Base-by-base conservation (phyloP, 345 rosid genomes). In the Corchorus olitorius region DNA sequence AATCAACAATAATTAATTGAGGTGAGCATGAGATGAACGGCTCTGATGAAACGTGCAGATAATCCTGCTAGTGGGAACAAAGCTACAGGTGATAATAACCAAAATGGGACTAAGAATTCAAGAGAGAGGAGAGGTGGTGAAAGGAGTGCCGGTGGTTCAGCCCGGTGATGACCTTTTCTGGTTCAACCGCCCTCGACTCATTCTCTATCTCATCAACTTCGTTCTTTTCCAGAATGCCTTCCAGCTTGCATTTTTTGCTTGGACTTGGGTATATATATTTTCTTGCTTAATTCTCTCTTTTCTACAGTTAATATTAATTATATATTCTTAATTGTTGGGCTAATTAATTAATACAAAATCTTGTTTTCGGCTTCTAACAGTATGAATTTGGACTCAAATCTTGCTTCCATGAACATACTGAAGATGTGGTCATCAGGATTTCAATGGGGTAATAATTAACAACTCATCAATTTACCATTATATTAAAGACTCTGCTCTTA, bases 151-250 rank as follows among this genome's bases (percentile, higher is more conserved):
- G 0, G 86, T 96, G 6, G 99, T 96, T 77, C 84, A 90, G 76
- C 98, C 87, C 1, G 94, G 90, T 16, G 97, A 96, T 73, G 82
- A 94, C 46, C 87, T 94, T 73, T 97, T 94, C 90, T 97, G 99
- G 99, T 94, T 97, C 67, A 90, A 90, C 43, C 83, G 90, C 0
- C 99, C 99, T 1, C 84, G 83, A 37, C 87, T 97, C 82, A 60
- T 92, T 4, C 94, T 97, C 83, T 94, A 76, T 81, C 97, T 97
- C 77, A 85, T 96, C 83, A 93, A 96, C 81, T 82, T 94, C 4
- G 94, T 87, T 61, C 94, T 94, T 74, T 96, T 96, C 82, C 94
- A 94, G 98, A 95, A 95, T 46, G 99, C 99, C 5, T 95, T 95
- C 75, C 96, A 93, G 80, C 84, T 91, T 1, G 96, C 99, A 63